Evolutionary conservation across 495 filamentous ascomycete genomes (phyloP), one percentile per base, ranked within the genome.

Genomic region (Penicillium verhagenii): DNA sequence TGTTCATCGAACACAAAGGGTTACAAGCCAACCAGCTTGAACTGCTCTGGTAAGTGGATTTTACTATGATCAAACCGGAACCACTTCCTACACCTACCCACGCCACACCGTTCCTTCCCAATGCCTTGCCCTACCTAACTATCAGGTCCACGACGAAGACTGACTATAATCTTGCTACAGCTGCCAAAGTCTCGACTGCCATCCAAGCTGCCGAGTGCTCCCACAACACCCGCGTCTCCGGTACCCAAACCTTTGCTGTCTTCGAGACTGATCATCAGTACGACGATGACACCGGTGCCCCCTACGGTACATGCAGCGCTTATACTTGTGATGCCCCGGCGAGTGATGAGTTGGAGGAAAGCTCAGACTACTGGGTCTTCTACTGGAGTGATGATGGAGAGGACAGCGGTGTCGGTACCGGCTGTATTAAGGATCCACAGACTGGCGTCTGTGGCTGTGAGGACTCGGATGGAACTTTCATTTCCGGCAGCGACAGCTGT

Each of bases 121-220:
- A n/a, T n/a, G n/a, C n/a, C n/a, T n/a, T n/a, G n/a, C n/a, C n/a
- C n/a, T n/a, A n/a, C n/a, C n/a, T n/a, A n/a, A n/a, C n/a, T n/a
- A n/a, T n/a, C n/a, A n/a, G n/a, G n/a, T n/a, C n/a, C n/a, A n/a
- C n/a, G n/a, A n/a, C n/a, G n/a, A n/a, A n/a, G n/a, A n/a, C n/a
- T n/a, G n/a, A n/a, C n/a, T n/a, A n/a, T n/a, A n/a, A n/a, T n/a
- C n/a, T n/a, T n/a, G n/a, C n/a, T 23, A 47, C 16, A 70, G 67
- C 66, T 26, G 58, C 65, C 47, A 68, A 71, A 47, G 57, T 62
- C 39, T 72, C 69, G 42, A 68, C 40, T 9, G 66, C 61, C 16
- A 74, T 74, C 52, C 71, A 74, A 45, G 71, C 71, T 19, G 68
- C 71, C 28, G 71, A 74, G 43, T 74, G 71, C 60, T 59, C 56